These are phyloP conservation scores for Adiantum capillusveneris DNA, from an alignment of 75 land plant species.

Conservation along the genomic window DNA sequence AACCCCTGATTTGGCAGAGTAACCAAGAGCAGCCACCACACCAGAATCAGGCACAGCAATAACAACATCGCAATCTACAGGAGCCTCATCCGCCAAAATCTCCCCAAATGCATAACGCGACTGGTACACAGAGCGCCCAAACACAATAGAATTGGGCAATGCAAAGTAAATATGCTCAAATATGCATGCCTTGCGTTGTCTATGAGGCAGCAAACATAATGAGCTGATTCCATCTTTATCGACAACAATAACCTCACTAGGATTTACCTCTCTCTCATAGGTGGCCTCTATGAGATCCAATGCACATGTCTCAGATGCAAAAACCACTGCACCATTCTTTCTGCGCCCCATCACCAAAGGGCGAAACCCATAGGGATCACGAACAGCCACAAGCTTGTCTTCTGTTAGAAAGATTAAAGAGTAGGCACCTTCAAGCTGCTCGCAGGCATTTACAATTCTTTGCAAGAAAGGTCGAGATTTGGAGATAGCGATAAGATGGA, in stretches of 20 bases:
- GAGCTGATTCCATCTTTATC: slow-evolving; percentile 60
- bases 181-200: slow-evolving; percentile 60
- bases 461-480: slow-evolving; percentile 58
- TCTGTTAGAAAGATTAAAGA: slow-evolving; percentile 72
- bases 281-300: slow-evolving; percentile 80
- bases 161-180: slow-evolving; percentile 93
- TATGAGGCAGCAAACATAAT: slow-evolving; percentile 56
- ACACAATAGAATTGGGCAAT: slow-evolving; percentile 74
- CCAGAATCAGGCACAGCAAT: slow-evolving; percentile 97
- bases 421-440: slow-evolving; percentile 79
- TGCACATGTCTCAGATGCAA: slow-evolving; percentile 96
- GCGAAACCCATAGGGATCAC: slow-evolving; percentile 87
- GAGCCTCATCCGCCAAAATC: slow-evolving; percentile 64
- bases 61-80: slow-evolving; percentile 90
- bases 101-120: slow-evolving; percentile 61
- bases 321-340: slow-evolving; percentile 68
- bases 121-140: slow-evolving; percentile 73
- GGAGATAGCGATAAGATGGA: slow-evolving; percentile 86
- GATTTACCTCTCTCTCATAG: slow-evolving; percentile 72
- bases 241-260: slow-evolving; percentile 80
- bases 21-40: slow-evolving; percentile 87
- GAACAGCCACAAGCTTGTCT: slow-evolving; percentile 79
- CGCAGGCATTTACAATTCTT: slow-evolving; percentile 75
- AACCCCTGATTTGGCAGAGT: slow-evolving; percentile 51
- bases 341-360: slow-evolving; percentile 85